phyloP scores from a whole-genome alignment of 1,284 basidiomycete genomes.

The Grifola frondosa region DNA sequence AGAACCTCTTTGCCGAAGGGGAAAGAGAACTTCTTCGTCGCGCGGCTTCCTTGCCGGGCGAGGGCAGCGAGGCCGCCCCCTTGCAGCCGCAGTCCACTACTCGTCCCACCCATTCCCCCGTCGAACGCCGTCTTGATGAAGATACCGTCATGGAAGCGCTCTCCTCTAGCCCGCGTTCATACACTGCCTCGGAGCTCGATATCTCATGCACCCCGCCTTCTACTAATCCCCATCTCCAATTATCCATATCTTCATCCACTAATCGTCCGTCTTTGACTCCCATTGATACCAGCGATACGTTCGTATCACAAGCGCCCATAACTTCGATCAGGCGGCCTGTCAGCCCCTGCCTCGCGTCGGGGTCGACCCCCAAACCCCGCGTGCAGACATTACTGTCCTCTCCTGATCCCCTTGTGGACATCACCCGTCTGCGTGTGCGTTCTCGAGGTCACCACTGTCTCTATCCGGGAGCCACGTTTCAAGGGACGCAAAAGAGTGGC shows the following conservation, averaged over 20 bases:
- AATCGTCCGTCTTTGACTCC: constrained; percentile 19
- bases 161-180: constrained; percentile 12
- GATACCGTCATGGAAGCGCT: constrained; percentile 31
- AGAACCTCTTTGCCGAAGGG: constrained; percentile 27
- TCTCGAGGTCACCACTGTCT: constrained; percentile 76
- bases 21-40: constrained; percentile 31
- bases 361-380: constrained; percentile 13
- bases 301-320: constrained; percentile 13
- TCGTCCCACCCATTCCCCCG: constrained; percentile 20
- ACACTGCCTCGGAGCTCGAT: constrained; percentile 7
- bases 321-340: constrained; percentile 13
- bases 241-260: constrained; percentile 7
- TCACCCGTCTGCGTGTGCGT: constrained; percentile 72
- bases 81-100: constrained; percentile 20
- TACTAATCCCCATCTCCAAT: constrained; percentile 7
- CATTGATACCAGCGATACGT: constrained; percentile 19
- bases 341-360: constrained; percentile 16
- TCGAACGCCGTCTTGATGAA: constrained; percentile 29
- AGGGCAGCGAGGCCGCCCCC: constrained; percentile 29
- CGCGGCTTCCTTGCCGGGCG: constrained; percentile 30
- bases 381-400: constrained; percentile 18
- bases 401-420: constrained; percentile 65
- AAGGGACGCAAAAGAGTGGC: constrained; percentile 54
- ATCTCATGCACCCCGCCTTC: constrained; percentile 3
- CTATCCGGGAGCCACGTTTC: constrained; percentile 52